phyloP scores from a whole-genome alignment of 805 yeast species.

The Wickerhamomyces strasburgensis region DNA sequence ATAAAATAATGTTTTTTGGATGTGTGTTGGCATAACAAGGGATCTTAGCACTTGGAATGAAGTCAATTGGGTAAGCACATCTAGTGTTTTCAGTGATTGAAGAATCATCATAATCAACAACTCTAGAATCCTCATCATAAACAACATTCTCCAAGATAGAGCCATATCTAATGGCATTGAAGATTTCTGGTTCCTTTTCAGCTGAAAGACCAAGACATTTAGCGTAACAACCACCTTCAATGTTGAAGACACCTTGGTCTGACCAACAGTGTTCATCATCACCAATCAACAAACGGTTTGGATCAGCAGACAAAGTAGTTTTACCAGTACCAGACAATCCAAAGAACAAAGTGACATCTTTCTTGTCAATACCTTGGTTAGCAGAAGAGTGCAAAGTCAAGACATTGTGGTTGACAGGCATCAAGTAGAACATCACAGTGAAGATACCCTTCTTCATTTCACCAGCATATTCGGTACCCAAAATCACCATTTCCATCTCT shows the following conservation, averaged over 20 bases:
- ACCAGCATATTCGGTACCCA: conserved; percentile 99
- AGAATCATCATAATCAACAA: conserved; percentile 79
- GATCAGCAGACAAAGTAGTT: conserved; percentile 95
- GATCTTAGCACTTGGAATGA: conserved; percentile 90
- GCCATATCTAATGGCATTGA: conserved; percentile 91
- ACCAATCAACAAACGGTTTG: conserved; percentile 88
- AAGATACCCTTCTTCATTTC: conserved; percentile 99
- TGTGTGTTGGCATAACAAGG: conserved; percentile 89
- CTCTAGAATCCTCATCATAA: conserved; percentile 72
- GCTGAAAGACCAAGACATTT: conserved; percentile 85
- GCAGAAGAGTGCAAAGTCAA: conserved; percentile 93
- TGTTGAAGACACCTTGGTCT: conserved; percentile 95
- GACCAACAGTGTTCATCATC: conserved; percentile 99
- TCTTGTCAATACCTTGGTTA: conserved; percentile 76
- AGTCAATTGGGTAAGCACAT: conserved; percentile 97
- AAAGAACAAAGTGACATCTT: conserved; percentile 92
- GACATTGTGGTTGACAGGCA: conserved; percentile 91
- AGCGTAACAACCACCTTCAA: conserved; percentile 99
- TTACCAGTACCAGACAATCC: conserved; percentile 98
- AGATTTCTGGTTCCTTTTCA: conserved; percentile 97
- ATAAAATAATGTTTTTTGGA: conserved; percentile 85
- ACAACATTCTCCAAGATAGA: conserved; percentile 91
- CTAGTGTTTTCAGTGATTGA: conserved; percentile 94
- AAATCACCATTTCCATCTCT: conserved; percentile 96
- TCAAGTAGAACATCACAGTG: conserved; percentile 97